Evolutionary conservation across 106 monocot genomes (phyloP), one percentile per base, ranked within the genome.

Genomic region (Acanthochlamys bracteata): DNA sequence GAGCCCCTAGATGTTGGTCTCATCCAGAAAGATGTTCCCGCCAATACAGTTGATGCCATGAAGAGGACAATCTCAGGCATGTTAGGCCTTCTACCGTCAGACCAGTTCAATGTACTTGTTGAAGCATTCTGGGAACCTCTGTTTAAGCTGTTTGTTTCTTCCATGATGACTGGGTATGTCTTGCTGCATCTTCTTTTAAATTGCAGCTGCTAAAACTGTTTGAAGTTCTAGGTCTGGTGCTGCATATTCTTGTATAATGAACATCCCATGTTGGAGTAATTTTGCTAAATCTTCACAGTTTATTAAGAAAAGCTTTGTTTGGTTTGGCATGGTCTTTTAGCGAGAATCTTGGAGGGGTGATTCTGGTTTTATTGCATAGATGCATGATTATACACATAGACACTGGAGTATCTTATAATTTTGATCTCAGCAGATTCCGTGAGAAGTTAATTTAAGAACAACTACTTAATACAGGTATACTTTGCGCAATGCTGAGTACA

Each of bases 61-160:
- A 96, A 96, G 72, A 84, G 90, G 69, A 91, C 96, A 39, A 83
- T 96, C 22, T 96, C 91, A 51, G 83, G 88, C 68, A 96, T 96
- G 96, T 58, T 91, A 61, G 96, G 88, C 55, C 64, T 96, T 16
- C 90, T 96, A 53, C 96, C 96, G 23, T 96, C 96, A 41, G 88
- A 91, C 39, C 90, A 88, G 60, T 96, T 96, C 69, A 60, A 75
- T 71, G 88, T 96, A 10, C 63, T 75, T 17, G 80, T 96, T 26
- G 96, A 91, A 79, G 90, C 88, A 27, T 76, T 80, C 25, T 96
- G 96, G 96, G 82, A 75, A 39, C 78, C 83, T 21, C 71, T 95
- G 55, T 95, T 82, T 73, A 96, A 91, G 78, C 74, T 91, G 21
- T 71, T 96, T 40, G 78, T 91, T 69, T 90, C 90, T 42, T 96